These are phyloP conservation scores for Metschnikowia lachancei DNA, from an alignment of 805 yeast genomes.

Conservation along the genomic window DNA sequence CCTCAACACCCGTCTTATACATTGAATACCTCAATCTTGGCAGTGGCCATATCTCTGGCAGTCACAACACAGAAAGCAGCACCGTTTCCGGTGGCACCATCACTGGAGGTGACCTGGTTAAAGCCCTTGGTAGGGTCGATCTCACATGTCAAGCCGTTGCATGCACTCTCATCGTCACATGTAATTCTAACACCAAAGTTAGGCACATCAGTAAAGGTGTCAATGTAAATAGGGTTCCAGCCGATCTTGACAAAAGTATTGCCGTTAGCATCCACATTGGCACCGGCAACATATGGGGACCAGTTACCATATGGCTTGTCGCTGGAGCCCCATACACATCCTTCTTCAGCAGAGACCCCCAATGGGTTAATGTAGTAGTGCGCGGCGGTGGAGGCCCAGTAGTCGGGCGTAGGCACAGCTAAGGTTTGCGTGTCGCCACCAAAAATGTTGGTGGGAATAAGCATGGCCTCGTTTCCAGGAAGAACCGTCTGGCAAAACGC, in stretches of 20 bases:
- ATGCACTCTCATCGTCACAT: constrained; percentile 59
- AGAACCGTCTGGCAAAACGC: constrained; percentile 91
- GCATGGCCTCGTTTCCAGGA: constrained; percentile 94
- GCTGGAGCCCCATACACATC: constrained; percentile 80
- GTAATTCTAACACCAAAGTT: constrained; percentile 68
- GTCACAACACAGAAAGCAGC: constrained; percentile 85
- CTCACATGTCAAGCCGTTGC: constrained; percentile 77
- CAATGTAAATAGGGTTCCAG: constrained; percentile 86
- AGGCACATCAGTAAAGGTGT: constrained; percentile 59
- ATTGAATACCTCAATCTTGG: constrained; percentile 68
- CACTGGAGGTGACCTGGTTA: constrained; percentile 49
- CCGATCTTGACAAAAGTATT: constrained; percentile 81
- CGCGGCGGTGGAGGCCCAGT: constrained; percentile 84
- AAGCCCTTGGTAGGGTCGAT: constrained; percentile 71
- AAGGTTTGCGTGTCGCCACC: constrained; percentile 47
- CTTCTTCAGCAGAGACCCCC: constrained; percentile 71
- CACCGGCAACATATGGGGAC: constrained; percentile 93
- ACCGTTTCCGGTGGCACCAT: constrained; percentile 47
- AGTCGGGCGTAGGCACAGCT: constrained; percentile 83
- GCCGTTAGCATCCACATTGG: constrained; percentile 68
- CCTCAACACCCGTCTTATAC: constrained; percentile 4
- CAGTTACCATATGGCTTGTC: constrained; percentile 78
- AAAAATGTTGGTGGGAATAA: constrained; percentile 75
- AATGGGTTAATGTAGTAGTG: constrained; percentile 85
- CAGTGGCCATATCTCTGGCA: constrained; percentile 59